Base-by-base conservation (phyloP, 331 rosid species). In the Quercus lobata region DNA sequence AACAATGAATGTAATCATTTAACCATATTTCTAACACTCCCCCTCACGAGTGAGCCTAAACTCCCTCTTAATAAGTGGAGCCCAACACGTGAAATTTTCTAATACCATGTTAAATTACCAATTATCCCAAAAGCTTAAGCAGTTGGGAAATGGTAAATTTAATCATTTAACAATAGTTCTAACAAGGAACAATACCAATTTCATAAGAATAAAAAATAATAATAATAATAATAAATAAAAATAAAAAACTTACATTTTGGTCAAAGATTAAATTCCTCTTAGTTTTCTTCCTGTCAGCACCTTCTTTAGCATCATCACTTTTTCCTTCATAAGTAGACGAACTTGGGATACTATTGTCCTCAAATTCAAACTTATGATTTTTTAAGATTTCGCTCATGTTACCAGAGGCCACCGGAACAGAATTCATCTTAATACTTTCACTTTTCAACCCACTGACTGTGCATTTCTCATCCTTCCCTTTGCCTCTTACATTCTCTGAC, bases 241-340 rank as follows among this genome's bases (percentile, higher is more conserved):
- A 34, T 27, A 5, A 5, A 34, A 35, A 46, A 68, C 85, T 87
- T 77, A 87, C 88, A 52, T 55, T 27, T 63, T 75, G n/a, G 76
- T 75, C 61, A 9, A 62, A 30, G 24, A 18, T 27, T 21, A 60
- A 58, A 58, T 78, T 75, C 66, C 73, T 85, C 76, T 30, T 75
- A 37, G 57, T 72, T 75, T 60, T 75, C 72, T 77, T 82, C 65
- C 27, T 18, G 21, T 66, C 27, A 15, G 75, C 27, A 55, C 14
- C 78, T 63, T 49, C 78, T 53, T 81, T 69, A 17, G 72, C 63
- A 46, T 30, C 25, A 24, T 24, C 71, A 37, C 46, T 83, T 78
- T 80, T 32, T 44, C 57, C 81, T 78, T 76, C 66, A 49, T 63
- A 25, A 27, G 56, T 65, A 46, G 78, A n/a, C 11, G 41, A 27